Percentiles rank a stretch among this genome's conserved stretches.
Evolutionary conservation across 139 green algal species (phyloP).

Genomic region (Closterium sp.): DNA sequence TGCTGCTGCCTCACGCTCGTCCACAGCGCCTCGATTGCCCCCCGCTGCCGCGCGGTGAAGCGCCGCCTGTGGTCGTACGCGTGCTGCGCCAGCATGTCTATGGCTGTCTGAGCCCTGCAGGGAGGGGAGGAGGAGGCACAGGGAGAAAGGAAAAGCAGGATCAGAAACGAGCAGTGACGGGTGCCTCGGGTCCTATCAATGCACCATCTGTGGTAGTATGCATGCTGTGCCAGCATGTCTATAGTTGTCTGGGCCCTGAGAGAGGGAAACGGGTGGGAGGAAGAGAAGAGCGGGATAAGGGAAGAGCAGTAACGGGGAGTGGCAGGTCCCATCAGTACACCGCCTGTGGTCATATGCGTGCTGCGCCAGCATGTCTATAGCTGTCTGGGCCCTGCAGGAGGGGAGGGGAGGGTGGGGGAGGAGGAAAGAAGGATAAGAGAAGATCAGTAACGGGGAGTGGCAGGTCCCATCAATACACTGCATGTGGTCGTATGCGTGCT

Average conservation of each 20-base stretch:
- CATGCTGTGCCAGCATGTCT: constrained; percentile 21
- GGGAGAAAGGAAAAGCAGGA: too few species aligned
- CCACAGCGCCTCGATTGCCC: constrained; percentile 10
- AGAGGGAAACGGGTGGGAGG: background rate
- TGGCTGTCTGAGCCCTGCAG: background rate
- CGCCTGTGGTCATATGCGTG: constrained; percentile 8
- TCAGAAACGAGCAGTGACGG: too few species aligned
- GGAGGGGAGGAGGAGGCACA: too few species aligned
- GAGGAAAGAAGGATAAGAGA: too few species aligned
- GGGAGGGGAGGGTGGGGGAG: background rate
- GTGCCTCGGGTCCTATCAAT: background rate
- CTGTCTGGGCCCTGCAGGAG: constrained; percentile 38
- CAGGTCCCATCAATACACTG: too few species aligned
- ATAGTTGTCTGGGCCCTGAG: constrained; percentile 33
- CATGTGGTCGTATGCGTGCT: constrained; percentile 9
- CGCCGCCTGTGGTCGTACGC: background rate
- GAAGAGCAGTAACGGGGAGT: too few species aligned
- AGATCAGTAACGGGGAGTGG: too few species aligned
- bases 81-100: constrained; percentile 33
- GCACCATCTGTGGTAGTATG: background rate
- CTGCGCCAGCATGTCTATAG: constrained; percentile 17
- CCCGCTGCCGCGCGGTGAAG: constrained; percentile 11
- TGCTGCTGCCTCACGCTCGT: background rate
- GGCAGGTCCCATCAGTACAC: too few species aligned
- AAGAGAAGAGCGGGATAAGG: background rate